Evolutionary conservation across 2,329 filamentous ascomycete genomes (phyloP).

Genomic region (Dothidotthia symphoricarpi): DNA sequence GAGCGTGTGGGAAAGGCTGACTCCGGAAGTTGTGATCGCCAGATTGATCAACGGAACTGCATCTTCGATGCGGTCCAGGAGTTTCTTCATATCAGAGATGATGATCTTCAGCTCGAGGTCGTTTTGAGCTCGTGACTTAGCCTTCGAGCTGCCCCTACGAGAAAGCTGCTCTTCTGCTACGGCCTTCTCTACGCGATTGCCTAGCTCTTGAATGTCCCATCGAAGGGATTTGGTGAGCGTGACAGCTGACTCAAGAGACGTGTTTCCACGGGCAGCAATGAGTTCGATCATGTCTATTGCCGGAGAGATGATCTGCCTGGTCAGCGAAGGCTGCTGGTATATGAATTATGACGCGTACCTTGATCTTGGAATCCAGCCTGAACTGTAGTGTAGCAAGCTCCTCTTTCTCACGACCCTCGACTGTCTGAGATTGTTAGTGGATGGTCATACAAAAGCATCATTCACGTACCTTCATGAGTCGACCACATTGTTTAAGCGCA

Average conservation of each 20-base stretch:
- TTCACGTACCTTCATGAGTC: conserved; percentile 63
- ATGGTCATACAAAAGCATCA: not conserved
- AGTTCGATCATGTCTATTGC: conserved; percentile 91
- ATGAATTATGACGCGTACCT: conserved; percentile 49
- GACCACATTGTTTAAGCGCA: conserved; percentile 77
- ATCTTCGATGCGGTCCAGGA: conserved; percentile 80
- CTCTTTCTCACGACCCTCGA: conserved; percentile 68
- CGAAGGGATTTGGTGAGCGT: conserved; percentile 78
- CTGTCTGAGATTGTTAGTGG: conserved; percentile 39
- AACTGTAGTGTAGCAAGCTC: conserved; percentile 72
- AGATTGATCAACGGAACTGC: conserved; percentile 89
- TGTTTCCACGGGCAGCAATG: conserved; percentile 75
- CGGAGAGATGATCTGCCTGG: conserved; percentile 72
- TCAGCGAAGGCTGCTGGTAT: not conserved
- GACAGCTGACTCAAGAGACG: conserved; percentile 79
- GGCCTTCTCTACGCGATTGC: conserved; percentile 69
- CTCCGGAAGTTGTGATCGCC: conserved; percentile 90
- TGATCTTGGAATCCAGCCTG: conserved; percentile 80
- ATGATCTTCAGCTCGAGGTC: conserved; percentile 67
- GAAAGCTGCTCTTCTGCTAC: conserved; percentile 61
- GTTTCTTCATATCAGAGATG: conserved; percentile 68
- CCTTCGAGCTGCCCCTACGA: conserved; percentile 46
- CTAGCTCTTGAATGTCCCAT: conserved; percentile 77
- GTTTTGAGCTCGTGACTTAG: conserved; percentile 55
- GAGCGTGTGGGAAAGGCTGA: conserved; percentile 75